Percentiles rank a stretch among this genome's conserved stretches.
Conservation (phyloP, 2,329 filamentous ascomycete species). For the Phymatotrichopsis omnivora region DNA sequence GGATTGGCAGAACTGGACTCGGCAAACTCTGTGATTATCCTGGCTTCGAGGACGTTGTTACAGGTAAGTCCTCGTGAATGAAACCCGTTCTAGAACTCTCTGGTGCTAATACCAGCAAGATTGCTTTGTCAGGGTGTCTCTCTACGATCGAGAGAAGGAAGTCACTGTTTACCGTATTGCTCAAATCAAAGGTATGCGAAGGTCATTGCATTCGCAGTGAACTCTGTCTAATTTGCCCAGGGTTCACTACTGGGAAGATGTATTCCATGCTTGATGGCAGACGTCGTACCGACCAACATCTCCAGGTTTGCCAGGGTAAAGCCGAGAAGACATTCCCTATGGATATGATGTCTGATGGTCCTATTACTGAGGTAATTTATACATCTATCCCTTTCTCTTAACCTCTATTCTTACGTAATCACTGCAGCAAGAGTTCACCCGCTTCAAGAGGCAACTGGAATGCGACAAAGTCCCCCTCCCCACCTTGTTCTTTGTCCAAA, state of each 20-base stretch:
- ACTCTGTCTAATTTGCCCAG: conserved; percentile 40
- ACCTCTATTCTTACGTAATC: conserved; percentile 23
- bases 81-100: background rate
- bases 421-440: conserved; percentile 61
- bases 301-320: conserved; percentile 70
- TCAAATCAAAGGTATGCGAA: conserved; percentile 62
- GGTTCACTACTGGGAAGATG: conserved; percentile 65
- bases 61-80: conserved; percentile 39
- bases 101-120: conserved; percentile 19
- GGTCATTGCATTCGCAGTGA: conserved; percentile 20
- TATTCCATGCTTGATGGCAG: conserved; percentile 70
- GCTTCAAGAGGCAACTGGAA: conserved; percentile 64
- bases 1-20: conserved; percentile 77
- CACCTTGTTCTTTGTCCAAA: conserved; percentile 25
- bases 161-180: conserved; percentile 74
- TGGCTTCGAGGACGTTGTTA: conserved; percentile 70
- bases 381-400: background rate
- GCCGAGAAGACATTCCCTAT: conserved; percentile 79
- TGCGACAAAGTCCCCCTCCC: conserved; percentile 64
- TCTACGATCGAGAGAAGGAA: conserved; percentile 58
- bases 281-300: conserved; percentile 79
- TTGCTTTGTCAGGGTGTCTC: conserved; percentile 74
- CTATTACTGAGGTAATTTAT: conserved; percentile 63
- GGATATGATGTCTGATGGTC: conserved; percentile 74
- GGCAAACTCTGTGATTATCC: conserved; percentile 89